Evolutionary conservation across 2,329 filamentous ascomycete genomes (phyloP).

Genomic region (Clonostachys byssicola): DNA sequence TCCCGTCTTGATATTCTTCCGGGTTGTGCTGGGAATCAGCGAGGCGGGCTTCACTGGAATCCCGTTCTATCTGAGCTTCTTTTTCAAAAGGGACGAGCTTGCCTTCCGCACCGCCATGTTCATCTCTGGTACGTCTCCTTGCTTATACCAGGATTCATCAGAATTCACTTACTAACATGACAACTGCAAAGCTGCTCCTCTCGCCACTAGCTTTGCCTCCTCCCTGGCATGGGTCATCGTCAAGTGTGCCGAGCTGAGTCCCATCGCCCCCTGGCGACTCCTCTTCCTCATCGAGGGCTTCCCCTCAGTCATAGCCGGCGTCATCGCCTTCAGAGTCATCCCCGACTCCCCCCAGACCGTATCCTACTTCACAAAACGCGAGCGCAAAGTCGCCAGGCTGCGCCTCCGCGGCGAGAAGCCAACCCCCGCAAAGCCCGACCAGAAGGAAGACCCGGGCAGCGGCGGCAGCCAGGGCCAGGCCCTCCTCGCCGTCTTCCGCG

Average conservation of each 20-base stretch:
- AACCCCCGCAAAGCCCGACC: slow-evolving; percentile 7
- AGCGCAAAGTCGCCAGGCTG: slow-evolving; percentile 66
- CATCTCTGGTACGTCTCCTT: slow-evolving; percentile 56
- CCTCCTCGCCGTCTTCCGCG: slow-evolving; percentile 39
- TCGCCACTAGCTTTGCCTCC: slow-evolving; percentile 76
- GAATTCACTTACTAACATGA: neutral
- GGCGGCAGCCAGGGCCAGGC: slow-evolving; percentile 49
- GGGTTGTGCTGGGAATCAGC: slow-evolving; percentile 55
- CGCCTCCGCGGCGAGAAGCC: slow-evolving; percentile 54
- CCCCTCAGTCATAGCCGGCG: slow-evolving; percentile 71
- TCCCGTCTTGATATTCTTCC: slow-evolving; percentile 48
- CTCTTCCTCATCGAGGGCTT: slow-evolving; percentile 84
- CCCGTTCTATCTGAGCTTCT: slow-evolving; percentile 61
- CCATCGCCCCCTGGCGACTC: slow-evolving; percentile 80
- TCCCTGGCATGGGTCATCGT: slow-evolving; percentile 77
- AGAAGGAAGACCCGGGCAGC: slow-evolving; percentile 18
- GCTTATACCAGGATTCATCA: no score
- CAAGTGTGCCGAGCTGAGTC: slow-evolving; percentile 57
- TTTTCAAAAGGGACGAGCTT: slow-evolving; percentile 65
- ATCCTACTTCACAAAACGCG: slow-evolving; percentile 55
- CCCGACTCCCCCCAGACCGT: slow-evolving; percentile 72
- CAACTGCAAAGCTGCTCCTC: slow-evolving; percentile 56
- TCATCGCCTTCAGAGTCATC: slow-evolving; percentile 69
- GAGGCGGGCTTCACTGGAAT: slow-evolving; percentile 64
- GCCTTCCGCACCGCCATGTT: slow-evolving; percentile 84